These are phyloP conservation scores for Phyllosticta citribraziliensis DNA, from an alignment of 2,329 filamentous ascomycete species.

Conservation along the genomic window DNA sequence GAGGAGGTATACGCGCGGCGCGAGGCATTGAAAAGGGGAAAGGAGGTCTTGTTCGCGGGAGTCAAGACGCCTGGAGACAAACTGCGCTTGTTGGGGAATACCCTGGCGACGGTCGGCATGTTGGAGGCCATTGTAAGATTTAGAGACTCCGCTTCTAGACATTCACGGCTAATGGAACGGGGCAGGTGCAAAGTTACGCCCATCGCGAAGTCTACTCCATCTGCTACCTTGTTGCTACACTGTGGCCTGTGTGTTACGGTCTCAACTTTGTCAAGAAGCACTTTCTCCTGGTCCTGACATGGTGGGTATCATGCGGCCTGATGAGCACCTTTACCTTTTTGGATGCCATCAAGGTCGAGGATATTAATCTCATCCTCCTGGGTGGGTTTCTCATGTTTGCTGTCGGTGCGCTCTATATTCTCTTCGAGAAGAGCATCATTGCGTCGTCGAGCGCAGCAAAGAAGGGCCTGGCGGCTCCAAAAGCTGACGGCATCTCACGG, in stretches of 20 bases:
- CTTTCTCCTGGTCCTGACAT: slow-evolving; percentile 53
- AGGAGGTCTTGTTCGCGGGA: slow-evolving; percentile 58
- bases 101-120: slow-evolving; percentile 58
- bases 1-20: slow-evolving; percentile 82
- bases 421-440: slow-evolving; percentile 61
- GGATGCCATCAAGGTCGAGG: slow-evolving; percentile 76
- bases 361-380: slow-evolving; percentile 58
- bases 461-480: slow-evolving; percentile 18
- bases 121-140: slow-evolving; percentile 59
- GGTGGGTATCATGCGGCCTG: slow-evolving; percentile 64
- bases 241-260: slow-evolving; percentile 74
- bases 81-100: slow-evolving; percentile 53
- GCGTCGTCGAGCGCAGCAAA: slow-evolving; percentile 29
- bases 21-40: slow-evolving; percentile 57
- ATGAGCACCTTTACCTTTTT: slow-evolving; percentile 92
- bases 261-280: slow-evolving; percentile 61
- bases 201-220: slow-evolving; percentile 77
- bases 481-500: slow-evolving; percentile 42
- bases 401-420: slow-evolving; percentile 67
- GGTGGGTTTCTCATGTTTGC: slow-evolving; percentile 71
- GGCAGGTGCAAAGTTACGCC: slow-evolving; percentile 81
- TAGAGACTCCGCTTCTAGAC: background rate
- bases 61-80: slow-evolving; percentile 51
- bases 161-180: background rate
- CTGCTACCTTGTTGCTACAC: slow-evolving; percentile 63